Percentiles rank a stretch among this genome's conserved stretches.
Evolutionary conservation across 73 alveolate species (phyloP).

Genomic region (Chromera velia): DNA sequence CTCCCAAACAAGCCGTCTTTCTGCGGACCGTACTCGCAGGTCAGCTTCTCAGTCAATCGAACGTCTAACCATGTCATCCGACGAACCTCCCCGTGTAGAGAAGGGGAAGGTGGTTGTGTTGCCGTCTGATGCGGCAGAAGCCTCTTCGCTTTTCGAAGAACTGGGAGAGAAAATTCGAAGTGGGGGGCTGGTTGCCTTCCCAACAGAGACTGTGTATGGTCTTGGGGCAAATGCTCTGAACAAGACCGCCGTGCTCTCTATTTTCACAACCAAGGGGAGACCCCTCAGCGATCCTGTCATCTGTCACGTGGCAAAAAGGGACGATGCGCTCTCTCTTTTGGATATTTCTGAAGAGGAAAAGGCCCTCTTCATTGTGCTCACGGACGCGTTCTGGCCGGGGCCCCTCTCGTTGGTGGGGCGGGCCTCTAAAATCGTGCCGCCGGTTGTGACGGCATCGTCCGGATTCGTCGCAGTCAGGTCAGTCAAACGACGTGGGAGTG

Average conservation of each 20-base stretch:
- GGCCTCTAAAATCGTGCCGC: constrained; percentile 62
- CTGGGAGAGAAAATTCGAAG: constrained; percentile 21
- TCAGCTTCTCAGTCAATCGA: no score
- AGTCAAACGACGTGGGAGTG: no score
- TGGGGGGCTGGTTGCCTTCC: constrained; percentile 81
- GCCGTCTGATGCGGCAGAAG: no score
- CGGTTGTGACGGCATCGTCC: constrained; percentile 68
- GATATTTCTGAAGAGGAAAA: constrained; percentile 46
- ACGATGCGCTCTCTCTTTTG: constrained; percentile 49
- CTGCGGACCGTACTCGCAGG: no score
- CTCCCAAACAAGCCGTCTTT: no score
- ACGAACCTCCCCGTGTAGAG: no score
- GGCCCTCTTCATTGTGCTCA: constrained; percentile 51
- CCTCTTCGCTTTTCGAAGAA: no score
- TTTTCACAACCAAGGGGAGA: constrained; percentile 76
- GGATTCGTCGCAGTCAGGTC: constrained; percentile 70
- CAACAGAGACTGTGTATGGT: constrained; percentile 96
- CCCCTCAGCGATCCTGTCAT: constrained; percentile 91
- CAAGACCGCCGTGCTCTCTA: constrained; percentile 71
- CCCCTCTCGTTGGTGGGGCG: constrained; percentile 81
- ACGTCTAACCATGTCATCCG: no score
- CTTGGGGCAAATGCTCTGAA: constrained; percentile 93
- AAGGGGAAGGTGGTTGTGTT: no score
- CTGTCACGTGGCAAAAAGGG: constrained; percentile 71
- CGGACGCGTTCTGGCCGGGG: constrained; percentile 92